A percentile compares a stretch with the other conserved stretches of the same genome.
phyloP scores from a whole-genome alignment of 768 basidiomycete species.

The Kwoniella sp. region DNA sequence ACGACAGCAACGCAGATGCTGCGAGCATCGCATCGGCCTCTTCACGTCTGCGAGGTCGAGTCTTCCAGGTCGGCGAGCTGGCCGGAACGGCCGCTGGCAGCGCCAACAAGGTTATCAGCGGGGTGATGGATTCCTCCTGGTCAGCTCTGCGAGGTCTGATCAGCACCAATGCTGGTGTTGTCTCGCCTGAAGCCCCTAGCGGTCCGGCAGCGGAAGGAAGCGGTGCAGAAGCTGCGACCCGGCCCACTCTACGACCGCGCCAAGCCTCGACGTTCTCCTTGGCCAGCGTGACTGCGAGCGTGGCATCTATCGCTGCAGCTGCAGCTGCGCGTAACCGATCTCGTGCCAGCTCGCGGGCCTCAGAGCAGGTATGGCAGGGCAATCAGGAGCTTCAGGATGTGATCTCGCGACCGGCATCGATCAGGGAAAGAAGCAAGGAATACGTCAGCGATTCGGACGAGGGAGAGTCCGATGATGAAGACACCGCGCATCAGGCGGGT shows the following conservation, averaged over 20 bases:
- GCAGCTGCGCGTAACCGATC: slow-evolving; percentile 41
- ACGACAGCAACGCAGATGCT: slow-evolving; percentile 54
- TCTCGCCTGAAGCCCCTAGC: neutral
- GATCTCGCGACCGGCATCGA: slow-evolving; percentile 55
- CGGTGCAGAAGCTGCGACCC: slow-evolving; percentile 15
- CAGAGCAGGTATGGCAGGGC: slow-evolving; percentile 26
- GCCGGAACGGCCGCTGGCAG: slow-evolving; percentile 72
- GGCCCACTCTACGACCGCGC: slow-evolving; percentile 67
- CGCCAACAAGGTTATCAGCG: slow-evolving; percentile 67
- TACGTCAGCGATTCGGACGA: slow-evolving; percentile 40
- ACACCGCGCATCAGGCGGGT: no score
- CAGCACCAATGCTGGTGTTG: slow-evolving; percentile 1
- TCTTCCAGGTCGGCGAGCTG: slow-evolving; percentile 66
- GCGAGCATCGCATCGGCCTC: slow-evolving; percentile 54
- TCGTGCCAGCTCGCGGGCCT: slow-evolving; percentile 34
- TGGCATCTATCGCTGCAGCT: slow-evolving; percentile 58
- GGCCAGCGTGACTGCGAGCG: slow-evolving; percentile 65
- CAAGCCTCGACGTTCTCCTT: slow-evolving; percentile 79
- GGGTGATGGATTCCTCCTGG: slow-evolving; percentile 86
- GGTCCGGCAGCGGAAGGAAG: neutral
- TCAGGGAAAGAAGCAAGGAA: slow-evolving; percentile 45
- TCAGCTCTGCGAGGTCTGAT: slow-evolving; percentile 77
- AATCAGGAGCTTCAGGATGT: slow-evolving; percentile 62
- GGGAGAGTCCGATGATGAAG: slow-evolving; percentile 1
- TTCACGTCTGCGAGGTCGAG: slow-evolving; percentile 64